Percentiles rank a stretch among this genome's conserved stretches.
phyloP scores from a whole-genome alignment of 345 rosid genomes.

The Euphorbia peplus region DNA sequence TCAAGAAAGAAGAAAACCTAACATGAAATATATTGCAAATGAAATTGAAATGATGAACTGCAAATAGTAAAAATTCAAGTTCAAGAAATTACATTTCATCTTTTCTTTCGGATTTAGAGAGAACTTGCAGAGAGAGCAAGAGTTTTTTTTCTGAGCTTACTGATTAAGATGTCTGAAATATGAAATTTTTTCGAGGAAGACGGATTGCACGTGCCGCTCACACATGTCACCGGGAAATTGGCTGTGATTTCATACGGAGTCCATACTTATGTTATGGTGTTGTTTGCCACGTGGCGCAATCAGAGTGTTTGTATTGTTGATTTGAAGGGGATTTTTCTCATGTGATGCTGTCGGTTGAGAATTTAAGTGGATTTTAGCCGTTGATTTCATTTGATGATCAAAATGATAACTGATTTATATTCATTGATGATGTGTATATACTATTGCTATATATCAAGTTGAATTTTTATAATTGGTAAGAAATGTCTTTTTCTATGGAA shows the following conservation, averaged over 20 bases:
- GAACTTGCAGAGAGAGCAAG: constrained; percentile 3
- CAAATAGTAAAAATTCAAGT: neutral
- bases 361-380: neutral
- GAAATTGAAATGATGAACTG: neutral
- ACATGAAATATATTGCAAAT: neutral
- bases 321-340: no score
- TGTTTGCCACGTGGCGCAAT: neutral
- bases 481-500: no score
- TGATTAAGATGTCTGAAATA: constrained; percentile 1
- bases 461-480: no score
- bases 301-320: neutral
- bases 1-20: neutral
- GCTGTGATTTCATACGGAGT: neutral
- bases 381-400: no score
- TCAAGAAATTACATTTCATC: neutral
- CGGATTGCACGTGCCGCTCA: constrained; percentile 23
- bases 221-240: constrained; percentile 2
- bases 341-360: neutral
- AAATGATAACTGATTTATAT: no score
- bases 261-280: neutral
- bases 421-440: no score
- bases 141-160: no score
- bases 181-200: constrained; percentile 4
- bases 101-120: constrained; percentile 2
- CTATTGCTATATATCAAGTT: no score